phyloP scores from a whole-genome alignment of 2,329 filamentous ascomycete genomes.

The Pestalotiopsis fici region DNA sequence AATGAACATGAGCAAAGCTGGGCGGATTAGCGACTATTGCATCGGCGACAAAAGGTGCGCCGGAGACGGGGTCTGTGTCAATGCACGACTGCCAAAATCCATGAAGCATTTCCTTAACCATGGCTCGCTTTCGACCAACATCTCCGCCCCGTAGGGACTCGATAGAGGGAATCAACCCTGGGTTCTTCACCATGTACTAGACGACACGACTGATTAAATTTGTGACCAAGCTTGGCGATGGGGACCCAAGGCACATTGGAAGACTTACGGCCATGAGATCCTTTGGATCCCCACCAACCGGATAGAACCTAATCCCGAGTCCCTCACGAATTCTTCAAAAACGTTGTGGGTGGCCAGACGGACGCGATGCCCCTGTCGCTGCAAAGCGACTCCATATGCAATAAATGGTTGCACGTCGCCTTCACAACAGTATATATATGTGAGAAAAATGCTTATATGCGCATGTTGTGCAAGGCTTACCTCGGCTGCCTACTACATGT shows the following conservation, averaged over 20 bases:
- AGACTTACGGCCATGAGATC: constrained; percentile 13
- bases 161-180: constrained; percentile 28
- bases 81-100: constrained; percentile 32
- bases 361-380: constrained; percentile 42
- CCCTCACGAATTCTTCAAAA: constrained; percentile 38
- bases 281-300: constrained; percentile 39
- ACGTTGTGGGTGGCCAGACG: constrained; percentile 43
- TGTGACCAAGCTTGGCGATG: not conserved
- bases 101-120: constrained; percentile 28
- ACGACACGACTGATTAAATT: not conserved
- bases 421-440: too few species aligned
- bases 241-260: not conserved
- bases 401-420: constrained; percentile 52
- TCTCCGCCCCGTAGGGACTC: constrained; percentile 26
- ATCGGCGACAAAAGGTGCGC: constrained; percentile 22
- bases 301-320: constrained; percentile 38
- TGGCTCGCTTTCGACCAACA: constrained; percentile 24
- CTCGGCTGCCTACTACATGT: constrained; percentile 19
- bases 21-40: constrained; percentile 26
- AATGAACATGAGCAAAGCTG: constrained; percentile 26
- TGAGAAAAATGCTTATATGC: too few species aligned
- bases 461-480: too few species aligned
- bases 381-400: constrained; percentile 43
- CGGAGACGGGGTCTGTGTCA: constrained; percentile 18
- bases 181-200: constrained; percentile 30